Conservation (phyloP, 2,329 filamentous ascomycete genomes). For the Colletotrichum tabaci region DNA sequence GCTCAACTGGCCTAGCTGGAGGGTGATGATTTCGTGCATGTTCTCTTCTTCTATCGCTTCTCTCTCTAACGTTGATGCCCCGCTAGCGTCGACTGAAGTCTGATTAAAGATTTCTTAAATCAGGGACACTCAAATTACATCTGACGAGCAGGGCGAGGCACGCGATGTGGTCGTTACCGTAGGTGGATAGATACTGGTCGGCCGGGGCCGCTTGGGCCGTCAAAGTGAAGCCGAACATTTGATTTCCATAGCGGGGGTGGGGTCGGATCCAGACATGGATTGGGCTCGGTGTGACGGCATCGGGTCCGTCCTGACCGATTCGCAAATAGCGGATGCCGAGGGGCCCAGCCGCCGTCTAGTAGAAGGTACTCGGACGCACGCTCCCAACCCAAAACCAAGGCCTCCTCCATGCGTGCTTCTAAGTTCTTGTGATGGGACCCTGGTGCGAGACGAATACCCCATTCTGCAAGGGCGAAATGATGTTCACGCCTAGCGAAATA, state of each 20-base stretch:
- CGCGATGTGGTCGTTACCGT: not conserved
- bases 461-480: slow-evolving; percentile 8
- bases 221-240: not conserved
- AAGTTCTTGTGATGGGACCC: not conserved
- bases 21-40: slow-evolving; percentile 96
- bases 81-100: not conserved
- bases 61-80: not conserved
- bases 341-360: not conserved
- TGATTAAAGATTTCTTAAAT: not conserved
- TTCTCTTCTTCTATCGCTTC: not conserved
- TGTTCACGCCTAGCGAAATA: slow-evolving; percentile 12
- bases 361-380: not conserved
- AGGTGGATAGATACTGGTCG: not conserved
- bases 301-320: not conserved
- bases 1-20: slow-evolving; percentile 92
- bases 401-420: not conserved
- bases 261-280: slow-evolving; percentile 1
- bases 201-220: slow-evolving; percentile 9
- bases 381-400: not conserved
- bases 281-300: slow-evolving; percentile 10
- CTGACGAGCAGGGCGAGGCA: not conserved
- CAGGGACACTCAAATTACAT: not conserved
- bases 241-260: slow-evolving; percentile 20
- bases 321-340: not conserved
- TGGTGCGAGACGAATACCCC: not conserved